A percentile compares a stretch with the other conserved stretches of the same genome.
Conservation (phyloP, 192 early-diverging fungal genomes). For the Chytriomyces sp. region DNA sequence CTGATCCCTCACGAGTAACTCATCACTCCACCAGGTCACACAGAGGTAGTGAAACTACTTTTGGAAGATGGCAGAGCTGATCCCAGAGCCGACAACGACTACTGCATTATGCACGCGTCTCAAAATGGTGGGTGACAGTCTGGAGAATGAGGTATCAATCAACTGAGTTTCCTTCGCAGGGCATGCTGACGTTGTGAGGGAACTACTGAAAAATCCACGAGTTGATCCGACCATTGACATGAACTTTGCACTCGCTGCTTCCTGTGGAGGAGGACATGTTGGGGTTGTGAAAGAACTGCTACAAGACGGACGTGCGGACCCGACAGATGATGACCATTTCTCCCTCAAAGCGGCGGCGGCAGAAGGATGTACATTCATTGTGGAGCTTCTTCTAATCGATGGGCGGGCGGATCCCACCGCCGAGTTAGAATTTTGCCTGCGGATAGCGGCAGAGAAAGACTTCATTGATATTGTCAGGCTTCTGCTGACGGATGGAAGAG, state of each 20-base stretch:
- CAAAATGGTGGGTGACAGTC: neutral
- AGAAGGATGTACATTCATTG: neutral
- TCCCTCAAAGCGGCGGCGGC: neutral
- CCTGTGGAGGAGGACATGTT: neutral
- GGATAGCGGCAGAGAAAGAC: constrained; percentile 5
- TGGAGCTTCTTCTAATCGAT: neutral
- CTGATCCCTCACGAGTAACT: too few relatives aligned
- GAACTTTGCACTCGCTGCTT: neutral
- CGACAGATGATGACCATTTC: neutral
- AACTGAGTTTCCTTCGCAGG: too few relatives aligned
- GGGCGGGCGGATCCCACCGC: neutral
- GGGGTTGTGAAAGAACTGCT: neutral
- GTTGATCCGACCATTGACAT: neutral
- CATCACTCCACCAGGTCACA: too few relatives aligned
- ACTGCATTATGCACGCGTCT: neutral
- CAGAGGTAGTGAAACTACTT: neutral
- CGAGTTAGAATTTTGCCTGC: neutral
- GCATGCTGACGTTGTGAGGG: neutral
- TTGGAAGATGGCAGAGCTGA: neutral
- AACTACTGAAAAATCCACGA: neutral
- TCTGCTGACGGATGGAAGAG: constrained; percentile 20
- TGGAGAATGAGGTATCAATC: neutral
- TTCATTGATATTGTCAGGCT: constrained; percentile 11
- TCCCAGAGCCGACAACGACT: neutral
- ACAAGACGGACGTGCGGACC: neutral